Percentiles rank a stretch among this genome's conserved stretches.
Conservation (phyloP, 257 asterid species). For the Solanum commersonii region DNA sequence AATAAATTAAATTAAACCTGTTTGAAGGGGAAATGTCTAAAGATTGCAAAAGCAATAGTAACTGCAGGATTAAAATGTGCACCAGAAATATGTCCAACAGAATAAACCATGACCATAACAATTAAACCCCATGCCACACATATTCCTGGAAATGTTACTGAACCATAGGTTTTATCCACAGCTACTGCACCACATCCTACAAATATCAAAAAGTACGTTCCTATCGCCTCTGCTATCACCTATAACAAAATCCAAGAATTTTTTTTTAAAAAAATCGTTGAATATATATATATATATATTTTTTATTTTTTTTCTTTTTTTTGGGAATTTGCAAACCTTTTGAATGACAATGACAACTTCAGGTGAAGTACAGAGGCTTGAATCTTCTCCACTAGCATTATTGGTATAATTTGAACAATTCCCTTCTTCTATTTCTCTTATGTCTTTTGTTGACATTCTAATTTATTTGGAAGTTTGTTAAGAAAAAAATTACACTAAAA, state of each 20-base stretch:
- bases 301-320: not conserved
- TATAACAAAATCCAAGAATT: not conserved
- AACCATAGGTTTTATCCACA: conserved; percentile 41
- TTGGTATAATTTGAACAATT: not conserved
- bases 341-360: conserved; percentile 34
- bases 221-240: conserved; percentile 56
- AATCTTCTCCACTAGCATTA: conserved; percentile 7
- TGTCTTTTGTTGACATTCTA: conserved; percentile 32
- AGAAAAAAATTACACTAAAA: not conserved
- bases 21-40: conserved; percentile 42
- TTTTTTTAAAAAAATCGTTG: not conserved
- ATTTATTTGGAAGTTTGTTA: not conserved
- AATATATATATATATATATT: not conserved
- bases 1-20: conserved; percentile 9
- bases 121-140: conserved; percentile 42
- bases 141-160: conserved; percentile 53
- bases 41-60: conserved; percentile 49
- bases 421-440: conserved; percentile 37
- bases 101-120: conserved; percentile 55
- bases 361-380: conserved; percentile 27
- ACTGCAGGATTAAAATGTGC: conserved; percentile 75
- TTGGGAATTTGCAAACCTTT: conserved; percentile 17
- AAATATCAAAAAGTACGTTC: conserved; percentile 54
- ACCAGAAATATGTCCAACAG: conserved; percentile 68
- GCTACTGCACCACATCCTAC: conserved; percentile 56